Evolutionary conservation across 768 basidiomycete genomes (phyloP).

Genomic region (Pleurotus citrinopileatus): DNA sequence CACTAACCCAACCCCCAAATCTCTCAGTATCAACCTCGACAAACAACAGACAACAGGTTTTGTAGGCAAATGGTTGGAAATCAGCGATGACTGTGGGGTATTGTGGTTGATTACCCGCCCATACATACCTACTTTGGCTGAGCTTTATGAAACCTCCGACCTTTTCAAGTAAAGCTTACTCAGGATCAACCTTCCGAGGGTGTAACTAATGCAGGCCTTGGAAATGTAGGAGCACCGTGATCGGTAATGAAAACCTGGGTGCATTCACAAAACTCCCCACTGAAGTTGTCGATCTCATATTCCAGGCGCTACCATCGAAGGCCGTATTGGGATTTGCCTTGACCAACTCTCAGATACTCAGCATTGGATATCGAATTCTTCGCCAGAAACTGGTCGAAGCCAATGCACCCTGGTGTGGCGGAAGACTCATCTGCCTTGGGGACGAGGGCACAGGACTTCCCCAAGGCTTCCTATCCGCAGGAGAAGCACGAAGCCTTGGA

Average conservation of each 20-base stretch:
- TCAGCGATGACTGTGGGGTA: constrained; percentile 9
- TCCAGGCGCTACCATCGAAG: not conserved
- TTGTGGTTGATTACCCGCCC: not conserved
- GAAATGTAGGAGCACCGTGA: not conserved
- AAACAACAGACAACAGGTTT: not conserved
- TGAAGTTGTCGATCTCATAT: not conserved
- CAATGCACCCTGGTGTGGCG: not conserved
- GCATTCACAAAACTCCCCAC: not conserved
- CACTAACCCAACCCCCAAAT: too few species aligned
- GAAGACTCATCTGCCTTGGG: not conserved
- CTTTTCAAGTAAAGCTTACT: not conserved
- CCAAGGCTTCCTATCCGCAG: not conserved
- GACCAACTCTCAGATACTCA: not conserved
- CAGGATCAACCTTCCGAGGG: not conserved
- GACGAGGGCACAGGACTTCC: not conserved
- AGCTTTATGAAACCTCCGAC: not conserved
- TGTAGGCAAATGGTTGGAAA: not conserved
- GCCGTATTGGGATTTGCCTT: not conserved
- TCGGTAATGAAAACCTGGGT: not conserved
- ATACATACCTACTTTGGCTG: not conserved
- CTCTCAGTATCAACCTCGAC: not conserved
- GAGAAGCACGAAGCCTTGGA: not conserved
- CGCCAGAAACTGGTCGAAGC: not conserved
- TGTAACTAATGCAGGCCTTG: not conserved
- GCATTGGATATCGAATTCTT: not conserved